Percentiles rank a stretch among this genome's conserved stretches.
Evolutionary conservation across 2,329 filamentous ascomycete genomes (phyloP).

Genomic region (Daldinia eschscholtzii): DNA sequence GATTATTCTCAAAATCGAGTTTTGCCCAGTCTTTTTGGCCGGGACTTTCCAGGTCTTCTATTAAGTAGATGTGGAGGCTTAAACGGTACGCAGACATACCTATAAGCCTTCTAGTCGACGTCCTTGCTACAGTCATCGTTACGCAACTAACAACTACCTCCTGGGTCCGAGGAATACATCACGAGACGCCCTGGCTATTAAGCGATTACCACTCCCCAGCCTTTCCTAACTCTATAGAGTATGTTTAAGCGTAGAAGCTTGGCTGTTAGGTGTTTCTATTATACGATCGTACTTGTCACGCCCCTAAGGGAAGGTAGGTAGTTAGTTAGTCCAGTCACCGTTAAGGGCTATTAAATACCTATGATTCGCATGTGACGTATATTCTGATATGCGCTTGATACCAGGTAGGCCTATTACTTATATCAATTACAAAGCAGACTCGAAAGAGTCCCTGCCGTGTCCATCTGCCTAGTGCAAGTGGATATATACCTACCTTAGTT

Average conservation of each 20-base stretch:
- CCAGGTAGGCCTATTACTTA: background rate
- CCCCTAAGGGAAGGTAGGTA: background rate
- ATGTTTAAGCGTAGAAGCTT: conserved; percentile 26
- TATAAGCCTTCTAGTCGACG: no score
- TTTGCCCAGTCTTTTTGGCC: no score
- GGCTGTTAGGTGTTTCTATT: background rate
- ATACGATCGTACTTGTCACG: background rate
- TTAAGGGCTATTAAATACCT: background rate
- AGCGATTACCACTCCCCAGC: background rate
- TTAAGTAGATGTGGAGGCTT: no score
- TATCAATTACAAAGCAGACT: background rate
- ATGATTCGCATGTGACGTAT: background rate
- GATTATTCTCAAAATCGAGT: no score
- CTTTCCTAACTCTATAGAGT: conserved; percentile 15
- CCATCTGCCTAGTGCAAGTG: background rate
- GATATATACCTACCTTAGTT: background rate
- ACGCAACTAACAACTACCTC: no score
- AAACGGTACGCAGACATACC: no score
- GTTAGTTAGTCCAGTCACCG: background rate
- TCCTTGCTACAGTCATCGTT: no score
- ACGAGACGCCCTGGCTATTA: background rate
- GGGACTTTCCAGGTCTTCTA: no score
- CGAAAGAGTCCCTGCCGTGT: background rate
- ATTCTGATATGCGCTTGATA: background rate
- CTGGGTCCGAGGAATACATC: background rate